Percentiles rank a stretch among this genome's conserved stretches.
phyloP scores from a whole-genome alignment of 345 rosid species.

The Populus pruinosa region DNA sequence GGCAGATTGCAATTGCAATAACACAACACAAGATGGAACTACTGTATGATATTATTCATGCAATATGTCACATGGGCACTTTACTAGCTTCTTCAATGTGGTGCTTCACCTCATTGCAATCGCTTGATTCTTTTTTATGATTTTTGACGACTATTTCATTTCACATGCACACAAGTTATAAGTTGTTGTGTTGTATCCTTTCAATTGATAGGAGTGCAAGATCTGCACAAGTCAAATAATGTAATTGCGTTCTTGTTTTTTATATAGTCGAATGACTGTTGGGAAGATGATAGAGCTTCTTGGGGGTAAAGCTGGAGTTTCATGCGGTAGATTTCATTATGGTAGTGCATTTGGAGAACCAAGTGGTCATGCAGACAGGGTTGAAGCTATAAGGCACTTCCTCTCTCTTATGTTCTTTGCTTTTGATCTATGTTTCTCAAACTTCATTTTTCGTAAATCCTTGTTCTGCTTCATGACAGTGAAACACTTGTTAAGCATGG shows the following conservation, averaged over 20 bases:
- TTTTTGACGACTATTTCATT: background rate
- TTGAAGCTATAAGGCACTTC: slow-evolving; percentile 64
- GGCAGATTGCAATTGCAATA: background rate
- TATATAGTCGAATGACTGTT: slow-evolving; percentile 88
- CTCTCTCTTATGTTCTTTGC: background rate
- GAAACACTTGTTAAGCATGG: slow-evolving; percentile 72
- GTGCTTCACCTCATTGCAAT: background rate
- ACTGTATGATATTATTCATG: background rate
- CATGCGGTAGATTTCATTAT: slow-evolving; percentile 78
- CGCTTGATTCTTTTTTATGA: background rate
- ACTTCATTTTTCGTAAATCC: slow-evolving; percentile 2
- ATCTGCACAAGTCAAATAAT: background rate
- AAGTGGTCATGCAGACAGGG: slow-evolving; percentile 90
- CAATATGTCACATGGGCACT: too few relatives aligned
- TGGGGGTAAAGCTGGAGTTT: slow-evolving; percentile 92
- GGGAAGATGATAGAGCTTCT: slow-evolving; percentile 99
- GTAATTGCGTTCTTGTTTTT: background rate
- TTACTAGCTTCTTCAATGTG: too few relatives aligned
- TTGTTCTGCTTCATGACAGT: slow-evolving; percentile 37
- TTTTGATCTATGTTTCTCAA: background rate
- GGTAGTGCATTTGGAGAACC: slow-evolving; percentile 98
- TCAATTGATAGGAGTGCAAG: too few relatives aligned
- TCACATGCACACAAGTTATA: background rate
- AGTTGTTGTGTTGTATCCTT: background rate
- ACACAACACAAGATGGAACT: background rate